A percentile compares a stretch with the other conserved stretches of the same genome.
phyloP scores from a whole-genome alignment of 495 filamentous ascomycete species.

The Aspergillus indologenus region DNA sequence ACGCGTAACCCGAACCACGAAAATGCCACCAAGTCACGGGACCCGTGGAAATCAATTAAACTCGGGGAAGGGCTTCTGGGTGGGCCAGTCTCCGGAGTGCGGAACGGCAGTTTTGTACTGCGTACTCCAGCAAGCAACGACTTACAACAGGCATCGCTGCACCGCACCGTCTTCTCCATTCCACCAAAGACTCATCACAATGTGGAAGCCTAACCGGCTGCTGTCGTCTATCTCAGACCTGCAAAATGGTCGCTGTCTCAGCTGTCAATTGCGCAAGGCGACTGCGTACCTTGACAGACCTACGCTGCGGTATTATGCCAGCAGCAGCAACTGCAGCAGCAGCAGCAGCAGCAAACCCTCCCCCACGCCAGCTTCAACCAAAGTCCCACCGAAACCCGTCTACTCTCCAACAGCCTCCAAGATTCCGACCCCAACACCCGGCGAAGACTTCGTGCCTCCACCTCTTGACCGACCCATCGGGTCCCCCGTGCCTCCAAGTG shows the following conservation, averaged over 20 bases:
- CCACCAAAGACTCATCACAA: constrained; percentile 12
- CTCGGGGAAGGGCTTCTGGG: constrained; percentile 9
- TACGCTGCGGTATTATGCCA: constrained; percentile 34
- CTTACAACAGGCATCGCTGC: not conserved
- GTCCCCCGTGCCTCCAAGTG: constrained; percentile 62
- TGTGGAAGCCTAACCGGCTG: constrained; percentile 34
- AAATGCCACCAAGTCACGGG: constrained; percentile 42
- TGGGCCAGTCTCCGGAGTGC: too few relatives aligned
- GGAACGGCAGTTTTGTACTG: not conserved
- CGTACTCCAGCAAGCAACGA: not conserved
- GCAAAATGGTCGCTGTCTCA: constrained; percentile 34
- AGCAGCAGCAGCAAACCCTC: constrained; percentile 20
- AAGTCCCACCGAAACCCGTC: constrained; percentile 28
- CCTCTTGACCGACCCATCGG: constrained; percentile 79
- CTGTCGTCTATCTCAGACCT: constrained; percentile 24
- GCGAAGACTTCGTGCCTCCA: constrained; percentile 64
- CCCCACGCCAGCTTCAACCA: constrained; percentile 8
- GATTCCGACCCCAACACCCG: constrained; percentile 26
- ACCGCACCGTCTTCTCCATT: not conserved
- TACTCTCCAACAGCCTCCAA: constrained; percentile 19
- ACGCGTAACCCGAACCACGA: constrained; percentile 28
- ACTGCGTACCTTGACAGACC: constrained; percentile 23
- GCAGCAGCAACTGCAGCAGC: constrained; percentile 22
- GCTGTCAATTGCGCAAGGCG: constrained; percentile 40
- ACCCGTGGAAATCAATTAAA: constrained; percentile 14